Base-by-base conservation (phyloP, 345 rosid species). In the Pistacia vera region DNA sequence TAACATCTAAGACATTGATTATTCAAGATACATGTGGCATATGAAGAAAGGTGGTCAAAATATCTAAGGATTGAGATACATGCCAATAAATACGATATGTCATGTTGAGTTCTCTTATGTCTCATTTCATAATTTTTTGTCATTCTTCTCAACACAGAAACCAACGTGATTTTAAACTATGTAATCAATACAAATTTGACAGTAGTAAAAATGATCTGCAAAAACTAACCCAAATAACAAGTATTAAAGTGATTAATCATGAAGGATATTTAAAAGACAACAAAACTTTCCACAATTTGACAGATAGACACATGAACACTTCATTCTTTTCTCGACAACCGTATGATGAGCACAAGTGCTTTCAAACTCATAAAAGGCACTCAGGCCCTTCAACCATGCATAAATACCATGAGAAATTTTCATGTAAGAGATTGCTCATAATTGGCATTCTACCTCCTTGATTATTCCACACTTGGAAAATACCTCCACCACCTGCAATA, bases 401-500 rank as follows among this genome's bases (percentile, higher is more conserved):
- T 52, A 44, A 33, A 28, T 11, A 56, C 30, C 46, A 56, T 22
- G 8, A 63, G 38, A 72, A 38, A n/a, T 2, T n/a, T 9, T 74
- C n/a, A 38, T 22, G 35, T 25, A 44, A 60, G 48, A 62, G 30
- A 49, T 66, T 28, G 57, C 46, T 25, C 11, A 75, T 64, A 57
- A 35, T 36, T 54, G 63, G 68, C 65, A 73, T 46, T 25, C 49
- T 87, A 94, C 99, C 97, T 94, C 99, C 80, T 94, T 97, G 75
- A 97, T 91, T 82, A 94, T 88, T 74, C 99, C 98, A 71, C 99
- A 97, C 87, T 97, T 97, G 79, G 97, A 90, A 77, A 97, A 97
- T 75, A 87, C 94, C 88, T 90, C 97, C 71, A 82, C 93, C 76
- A 97, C 83, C 98, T 97, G 94, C 83, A 61, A 75, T 38, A 70